Evolutionary conservation across 164 flowering plant genomes (phyloP).

Genomic region (Liquidambar formosana): DNA sequence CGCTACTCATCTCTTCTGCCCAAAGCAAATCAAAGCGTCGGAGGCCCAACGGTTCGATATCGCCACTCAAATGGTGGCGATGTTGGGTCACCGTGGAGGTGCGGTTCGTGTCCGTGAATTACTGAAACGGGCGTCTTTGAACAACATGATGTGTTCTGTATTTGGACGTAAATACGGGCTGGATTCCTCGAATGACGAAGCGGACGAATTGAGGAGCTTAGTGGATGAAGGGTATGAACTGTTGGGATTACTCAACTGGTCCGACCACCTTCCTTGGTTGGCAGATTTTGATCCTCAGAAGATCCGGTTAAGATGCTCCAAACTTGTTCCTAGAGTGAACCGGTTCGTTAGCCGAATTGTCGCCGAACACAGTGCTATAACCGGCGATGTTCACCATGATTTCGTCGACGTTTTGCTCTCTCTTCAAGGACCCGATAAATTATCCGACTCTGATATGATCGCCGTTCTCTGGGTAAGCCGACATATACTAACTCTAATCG

Average conservation of each 20-base stretch:
- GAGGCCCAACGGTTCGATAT: constrained; percentile 30
- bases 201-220: constrained; percentile 33
- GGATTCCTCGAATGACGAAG: constrained; percentile 12
- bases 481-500: no score
- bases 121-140: constrained; percentile 46
- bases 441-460: constrained; percentile 60
- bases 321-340: constrained; percentile 60
- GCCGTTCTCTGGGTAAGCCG: constrained; percentile 72
- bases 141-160: constrained; percentile 59
- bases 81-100: neutral
- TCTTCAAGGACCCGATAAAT: constrained; percentile 44
- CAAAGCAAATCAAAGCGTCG: constrained; percentile 36
- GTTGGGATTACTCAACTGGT: constrained; percentile 56
- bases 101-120: constrained; percentile 24
- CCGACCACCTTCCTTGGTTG: constrained; percentile 62
- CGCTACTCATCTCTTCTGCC: constrained; percentile 52
- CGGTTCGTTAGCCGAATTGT: constrained; percentile 50
- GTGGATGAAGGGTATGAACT: constrained; percentile 65
- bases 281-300: constrained; percentile 46
- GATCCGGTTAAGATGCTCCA: constrained; percentile 50
- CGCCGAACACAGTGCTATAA: constrained; percentile 31
- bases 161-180: constrained; percentile 46
- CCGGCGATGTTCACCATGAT: constrained; percentile 19
- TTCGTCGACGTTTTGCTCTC: constrained; percentile 65
- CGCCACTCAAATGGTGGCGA: constrained; percentile 34